Base-by-base conservation (phyloP, 768 basidiomycete species). In the Kwoniella heveanensis region DNA sequence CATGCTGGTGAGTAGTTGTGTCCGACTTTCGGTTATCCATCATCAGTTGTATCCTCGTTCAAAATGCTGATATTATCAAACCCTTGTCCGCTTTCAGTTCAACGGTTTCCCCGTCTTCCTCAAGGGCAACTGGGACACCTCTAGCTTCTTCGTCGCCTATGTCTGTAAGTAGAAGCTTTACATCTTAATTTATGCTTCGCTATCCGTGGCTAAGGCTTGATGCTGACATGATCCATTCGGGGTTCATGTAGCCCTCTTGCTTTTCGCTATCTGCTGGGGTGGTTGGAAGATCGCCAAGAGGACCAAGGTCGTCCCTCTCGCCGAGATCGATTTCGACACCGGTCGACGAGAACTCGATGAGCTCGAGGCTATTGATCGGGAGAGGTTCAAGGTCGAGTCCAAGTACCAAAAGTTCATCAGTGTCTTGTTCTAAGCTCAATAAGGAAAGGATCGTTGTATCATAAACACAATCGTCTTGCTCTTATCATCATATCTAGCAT, bases 71-170 rank as follows among this genome's bases (percentile, higher is more conserved):
- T 44, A 17, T 6, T 13, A 13, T 57, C n/a, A 5, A 27, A 21
- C 44, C 39, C 27, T 53, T 62, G 53, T 58, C 13, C 56, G 69
- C 64, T 67, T 32, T 24, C 57, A 57, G 56, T 60, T 73, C 58
- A 71, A 71, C 54, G 77, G 78, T 13, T 82, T 73, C 72, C 60
- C 72, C 25, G 78, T 80, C 62, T 81, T 82, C 80, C 71, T 82
- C 52, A 66, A 72, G 50, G 80, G 78, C 12, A 70, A 77, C 50
- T 82, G 80, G 79, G 62, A 76, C 66, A 67, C 66, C 17, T 64
- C 69, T 17, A 65, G 65, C 29, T 82, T 81, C 65, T 62, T 81
- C 66, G 72, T 78, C 12, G 73, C 77, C 19, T 81, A 81, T 68
- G 72, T 80, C 67, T 72, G 68, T 71, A 27, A 65, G 70, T 67